These are phyloP conservation scores for Aspergillus arachidicola DNA, from an alignment of 2,329 filamentous ascomycete species.

Conservation along the genomic window DNA sequence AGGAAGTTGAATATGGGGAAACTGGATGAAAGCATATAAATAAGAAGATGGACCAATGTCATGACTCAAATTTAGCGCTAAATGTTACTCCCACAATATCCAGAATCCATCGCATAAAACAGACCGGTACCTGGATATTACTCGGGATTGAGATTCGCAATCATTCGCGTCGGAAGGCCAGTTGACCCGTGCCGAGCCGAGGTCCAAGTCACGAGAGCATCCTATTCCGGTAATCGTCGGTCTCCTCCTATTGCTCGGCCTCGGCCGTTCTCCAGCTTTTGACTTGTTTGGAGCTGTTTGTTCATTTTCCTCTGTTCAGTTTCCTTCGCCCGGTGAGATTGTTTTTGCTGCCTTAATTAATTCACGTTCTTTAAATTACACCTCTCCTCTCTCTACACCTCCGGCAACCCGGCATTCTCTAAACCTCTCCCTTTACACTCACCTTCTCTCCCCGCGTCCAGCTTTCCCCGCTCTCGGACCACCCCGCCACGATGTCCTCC, in stretches of 20 bases:
- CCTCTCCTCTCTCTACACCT: not conserved
- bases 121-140: not conserved
- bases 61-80: not conserved
- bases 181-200: slow-evolving; percentile 30
- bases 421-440: not conserved
- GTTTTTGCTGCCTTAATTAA: not conserved
- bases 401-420: not conserved
- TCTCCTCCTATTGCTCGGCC: slow-evolving; percentile 5
- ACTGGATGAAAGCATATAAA: not conserved
- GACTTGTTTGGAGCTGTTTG: slow-evolving; percentile 3
- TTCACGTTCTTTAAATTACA: not conserved
- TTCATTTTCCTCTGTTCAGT: not conserved
- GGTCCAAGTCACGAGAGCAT: slow-evolving; percentile 18
- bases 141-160: not conserved
- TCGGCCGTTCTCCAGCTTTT: slow-evolving; percentile 10
- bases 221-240: slow-evolving; percentile 2
- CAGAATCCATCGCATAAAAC: not conserved
- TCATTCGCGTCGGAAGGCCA: not conserved
- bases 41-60: not conserved
- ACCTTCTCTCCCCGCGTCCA: slow-evolving; percentile 2
- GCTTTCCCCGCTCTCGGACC: slow-evolving; percentile 10
- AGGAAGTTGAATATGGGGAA: not conserved
- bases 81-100: not conserved
- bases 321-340: not conserved
- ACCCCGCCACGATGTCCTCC: slow-evolving; percentile 31